Conservation (phyloP, 257 asterid genomes). For the Vinca minor region DNA sequence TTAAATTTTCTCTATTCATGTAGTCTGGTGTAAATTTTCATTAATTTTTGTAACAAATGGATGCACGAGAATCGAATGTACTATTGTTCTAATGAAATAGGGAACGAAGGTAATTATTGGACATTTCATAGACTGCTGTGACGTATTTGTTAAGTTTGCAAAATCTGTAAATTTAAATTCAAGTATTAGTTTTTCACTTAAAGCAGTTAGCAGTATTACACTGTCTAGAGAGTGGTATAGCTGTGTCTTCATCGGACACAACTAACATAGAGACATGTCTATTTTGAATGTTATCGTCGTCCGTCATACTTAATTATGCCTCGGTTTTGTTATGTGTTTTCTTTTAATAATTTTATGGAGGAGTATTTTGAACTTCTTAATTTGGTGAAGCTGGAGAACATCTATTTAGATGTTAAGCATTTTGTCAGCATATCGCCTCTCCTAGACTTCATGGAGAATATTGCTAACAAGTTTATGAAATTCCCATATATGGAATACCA, state of each 20-base stretch:
- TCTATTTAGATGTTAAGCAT: not conserved
- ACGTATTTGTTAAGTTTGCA: not conserved
- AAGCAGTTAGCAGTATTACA: not conserved
- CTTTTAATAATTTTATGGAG: too few species aligned
- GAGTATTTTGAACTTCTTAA: not conserved
- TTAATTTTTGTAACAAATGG: not conserved
- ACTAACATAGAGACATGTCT: not conserved
- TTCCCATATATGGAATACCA: not conserved
- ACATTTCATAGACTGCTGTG: not conserved
- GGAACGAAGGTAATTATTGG: not conserved
- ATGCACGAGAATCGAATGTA: not conserved
- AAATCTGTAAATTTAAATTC: not conserved
- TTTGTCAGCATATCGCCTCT: not conserved
- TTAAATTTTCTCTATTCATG: not conserved
- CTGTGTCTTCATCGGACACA: not conserved
- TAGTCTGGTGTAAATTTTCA: too few species aligned
- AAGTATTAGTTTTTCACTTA: too few species aligned
- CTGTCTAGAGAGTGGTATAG: not conserved
- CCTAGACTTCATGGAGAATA: constrained; percentile 6
- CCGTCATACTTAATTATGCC: not conserved
- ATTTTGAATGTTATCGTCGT: not conserved
- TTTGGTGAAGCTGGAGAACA: constrained; percentile 1
- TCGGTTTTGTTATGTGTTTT: not conserved
- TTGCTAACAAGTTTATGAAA: constrained; percentile 1
- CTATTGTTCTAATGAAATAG: not conserved